Evolutionary conservation across 2,329 filamentous ascomycete genomes (phyloP), one percentile per base, ranked within the genome.

Genomic region (Bipolaris oryzae): DNA sequence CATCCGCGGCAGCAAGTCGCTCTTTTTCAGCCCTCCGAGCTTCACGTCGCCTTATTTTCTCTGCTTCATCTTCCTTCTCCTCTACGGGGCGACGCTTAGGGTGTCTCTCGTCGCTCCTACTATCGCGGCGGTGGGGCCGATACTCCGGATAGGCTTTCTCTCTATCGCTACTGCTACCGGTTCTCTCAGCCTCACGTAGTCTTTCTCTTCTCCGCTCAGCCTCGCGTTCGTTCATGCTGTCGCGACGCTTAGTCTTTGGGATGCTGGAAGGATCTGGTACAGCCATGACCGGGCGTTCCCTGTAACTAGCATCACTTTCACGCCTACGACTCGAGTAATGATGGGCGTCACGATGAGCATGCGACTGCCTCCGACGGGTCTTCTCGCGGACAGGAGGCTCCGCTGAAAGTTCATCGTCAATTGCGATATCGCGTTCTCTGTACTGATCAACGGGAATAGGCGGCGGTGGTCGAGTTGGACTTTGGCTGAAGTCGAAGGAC

Each of bases 181-280:
- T 48, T 39, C 64, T 68, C n/a, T 69, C 63, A 1, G 50, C 45
- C 20, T 71, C 70, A 20, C 61, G 63, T 1, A 58, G 34, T 35
- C 59, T 56, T 10, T 67, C 66, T 50, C 67, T 70, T 2, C 56
- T 63, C 49, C 58, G 63, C 7, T 49, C 52, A 20, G 51, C 53
- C 33, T 76, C 73, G 18, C 67, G 66, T 13, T 73, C 72, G 3
- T 71, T 71, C 34, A 73, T 69, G 50, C 72, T 74, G 48, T 75
- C 72, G 9, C 67, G 66, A 25, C 72, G 66, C 43, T 70, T 74
- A 31, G 58, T 66, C 38, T 62, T 70, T 7, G 63, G 55, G 20
- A 63, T 61, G 13, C 63, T 61, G 28, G 59, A 52, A 20, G 69
- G 28, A 25, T 66, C 62, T 5, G 59, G 50, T 1, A 38, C 51